Evolutionary conservation across 805 yeast species (phyloP), one percentile per base, ranked within the genome.

Genomic region (Candida easanensis): DNA sequence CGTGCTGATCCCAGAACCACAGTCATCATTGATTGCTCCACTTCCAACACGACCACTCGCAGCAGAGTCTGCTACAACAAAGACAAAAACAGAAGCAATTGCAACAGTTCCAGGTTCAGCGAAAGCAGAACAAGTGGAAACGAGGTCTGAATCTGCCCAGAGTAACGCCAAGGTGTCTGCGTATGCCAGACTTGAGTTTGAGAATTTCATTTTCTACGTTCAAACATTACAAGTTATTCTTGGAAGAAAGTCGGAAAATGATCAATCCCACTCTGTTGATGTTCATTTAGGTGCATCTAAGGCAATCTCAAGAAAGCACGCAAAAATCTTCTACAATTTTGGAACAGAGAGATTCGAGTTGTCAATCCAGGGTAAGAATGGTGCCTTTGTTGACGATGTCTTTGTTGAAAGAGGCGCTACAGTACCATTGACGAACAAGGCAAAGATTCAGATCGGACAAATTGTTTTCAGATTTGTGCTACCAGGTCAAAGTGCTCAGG

Each of bases 291-390:
- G 97, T 9, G 80, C 87, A 13, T 86, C 90, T 33, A 93, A 93
- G 68, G 95, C 97, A 9, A 88, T 93, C 15, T 88, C 97, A 5
- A 70, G 99, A 59, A 74, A 88, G 46, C 99, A 93, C 64, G 99
- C 98, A 4, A 90, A 88, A 64, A 91, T 93, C 14, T 91, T 90
- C 62, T 93, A 91, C 69, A 93, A 93, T 61, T 93, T 93, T 65
- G 98, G 97, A 4, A 89, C 95, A 4, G 98, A 91, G 61, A 68
- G 96, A 51, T 93, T 93, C 59, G 99, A 93, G 64, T 68, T 93
- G 35, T 82, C 95, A 8, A 89, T 93, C 2, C 71, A 90, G 53
- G 99, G 99, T 16, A 76, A 96, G 54, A 93, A 93, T 62, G 99
- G 99, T 30, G 97, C 97, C 2, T 93, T 93, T 70, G 96, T 93